phyloP scores from a whole-genome alignment of 2,329 filamentous ascomycete species.

The Fusarium nanum region DNA sequence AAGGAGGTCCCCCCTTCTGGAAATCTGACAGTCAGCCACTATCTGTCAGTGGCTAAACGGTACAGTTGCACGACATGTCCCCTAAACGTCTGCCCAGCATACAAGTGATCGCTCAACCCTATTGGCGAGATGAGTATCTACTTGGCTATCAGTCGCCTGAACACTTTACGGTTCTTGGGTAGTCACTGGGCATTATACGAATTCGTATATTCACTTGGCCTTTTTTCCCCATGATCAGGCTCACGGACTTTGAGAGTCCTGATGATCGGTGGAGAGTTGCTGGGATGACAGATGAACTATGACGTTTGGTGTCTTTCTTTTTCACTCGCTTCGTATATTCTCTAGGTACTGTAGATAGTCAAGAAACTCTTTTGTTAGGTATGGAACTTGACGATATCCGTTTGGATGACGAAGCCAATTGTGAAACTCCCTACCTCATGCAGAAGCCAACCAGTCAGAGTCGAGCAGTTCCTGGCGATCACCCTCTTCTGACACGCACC shows the following conservation, averaged over 20 bases:
- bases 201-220: slow-evolving; percentile 29
- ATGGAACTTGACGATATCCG: neutral
- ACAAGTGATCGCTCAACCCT: neutral
- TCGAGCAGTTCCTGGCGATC: slow-evolving; percentile 35
- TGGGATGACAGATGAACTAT: slow-evolving; percentile 15
- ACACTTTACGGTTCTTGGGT: neutral
- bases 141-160: slow-evolving; percentile 22
- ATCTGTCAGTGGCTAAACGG: neutral
- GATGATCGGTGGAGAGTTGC: slow-evolving; percentile 30
- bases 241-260: slow-evolving; percentile 10
- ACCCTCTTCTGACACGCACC: slow-evolving; percentile 31
- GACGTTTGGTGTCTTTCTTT: slow-evolving; percentile 21
- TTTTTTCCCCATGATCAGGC: slow-evolving; percentile 1
- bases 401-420: slow-evolving; percentile 29
- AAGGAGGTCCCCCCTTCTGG: neutral
- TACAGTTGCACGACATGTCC: neutral
- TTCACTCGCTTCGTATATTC: neutral
- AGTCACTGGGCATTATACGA: slow-evolving; percentile 18
- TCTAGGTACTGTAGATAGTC: neutral
- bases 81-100: neutral
- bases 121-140: slow-evolving; percentile 23
- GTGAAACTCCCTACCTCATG: slow-evolving; percentile 28
- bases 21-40: slow-evolving; percentile 19
- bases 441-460: slow-evolving; percentile 28
- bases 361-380: neutral